Evolutionary conservation across 75 land plant species (phyloP), one percentile per base, ranked within the genome.

Genomic region (Cupressus sempervirens): DNA sequence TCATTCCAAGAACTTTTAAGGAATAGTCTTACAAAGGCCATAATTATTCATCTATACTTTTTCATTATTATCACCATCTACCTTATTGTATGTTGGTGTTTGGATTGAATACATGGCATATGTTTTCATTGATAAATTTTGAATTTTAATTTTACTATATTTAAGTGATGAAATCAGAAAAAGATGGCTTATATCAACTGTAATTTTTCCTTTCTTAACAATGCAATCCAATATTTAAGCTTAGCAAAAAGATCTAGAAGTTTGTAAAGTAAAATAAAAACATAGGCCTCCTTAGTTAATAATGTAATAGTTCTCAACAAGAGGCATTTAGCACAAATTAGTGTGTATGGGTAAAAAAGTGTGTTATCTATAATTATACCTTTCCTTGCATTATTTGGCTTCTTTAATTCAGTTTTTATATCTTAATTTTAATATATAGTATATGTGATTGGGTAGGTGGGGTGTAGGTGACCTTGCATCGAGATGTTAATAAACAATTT

Each of bases 401-500:
- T 82, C 45, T n/a, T 81, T 81, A 45, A 8, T 23, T 11, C 34
- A 53, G 83, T 50, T 15, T 4, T 82, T 50, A 50, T 82, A 50
- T 81, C 58, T 81, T 82, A 20, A 35, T 82, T 82, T 3, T 82
- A 82, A 82, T 50, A 58, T 9, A 16, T 82, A 82, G 40, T 5
- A 30, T 82, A 70, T 32, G 15, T 50, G 9, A 0, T 82, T 32
- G 11, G 50, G 62, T n/a, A n/a, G n/a, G n/a, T n/a, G 45, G 50
- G 50, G 62, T 8, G 34, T 89, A 98, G 99, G 88, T 96, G 58
- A 70, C 87, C 29, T 90, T 92, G 10, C 76, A 92, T 35, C 94
- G 93, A 83, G 99, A 94, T 43, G 92, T 91, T 74, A 94, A 94
- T 88, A 96, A 90, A 89, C 82, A 94, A 50, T 87, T 8, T 96